Evolutionary conservation across 805 yeast species (phyloP).

Genomic region (Teunomyces funiuensis): DNA sequence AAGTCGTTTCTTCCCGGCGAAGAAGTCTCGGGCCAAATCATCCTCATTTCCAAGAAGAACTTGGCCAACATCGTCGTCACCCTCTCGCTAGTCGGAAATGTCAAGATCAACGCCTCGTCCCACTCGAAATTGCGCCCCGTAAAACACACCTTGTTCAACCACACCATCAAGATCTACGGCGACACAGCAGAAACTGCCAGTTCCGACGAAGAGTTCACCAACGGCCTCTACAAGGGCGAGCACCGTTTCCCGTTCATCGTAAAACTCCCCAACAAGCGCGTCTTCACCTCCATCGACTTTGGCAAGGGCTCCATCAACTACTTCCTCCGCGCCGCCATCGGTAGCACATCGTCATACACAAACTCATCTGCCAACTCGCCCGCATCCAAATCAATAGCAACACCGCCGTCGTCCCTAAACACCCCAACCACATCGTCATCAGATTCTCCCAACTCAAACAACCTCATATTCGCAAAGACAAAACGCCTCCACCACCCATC

Average conservation of each 20-base stretch:
- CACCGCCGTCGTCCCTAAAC: neutral
- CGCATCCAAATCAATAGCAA: neutral
- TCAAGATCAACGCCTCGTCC: conserved; percentile 53
- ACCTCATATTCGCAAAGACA: conserved; percentile 4
- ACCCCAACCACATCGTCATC: neutral
- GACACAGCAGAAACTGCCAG: conserved; percentile 6
- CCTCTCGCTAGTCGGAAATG: conserved; percentile 55
- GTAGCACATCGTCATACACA: conserved; percentile 13
- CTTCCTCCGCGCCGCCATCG: conserved; percentile 52
- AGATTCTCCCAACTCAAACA: neutral
- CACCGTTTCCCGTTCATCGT: conserved; percentile 87
- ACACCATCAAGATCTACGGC: conserved; percentile 61
- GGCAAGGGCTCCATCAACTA: conserved; percentile 84
- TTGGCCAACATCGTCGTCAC: conserved; percentile 53
- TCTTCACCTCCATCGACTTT: conserved; percentile 74
- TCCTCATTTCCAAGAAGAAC: conserved; percentile 56
- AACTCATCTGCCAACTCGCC: conserved; percentile 2
- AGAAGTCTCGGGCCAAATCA: conserved; percentile 61
- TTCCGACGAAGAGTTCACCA: conserved; percentile 21
- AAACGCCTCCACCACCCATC: conserved; percentile 8
- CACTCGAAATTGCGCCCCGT: conserved; percentile 54
- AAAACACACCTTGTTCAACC: conserved; percentile 55
- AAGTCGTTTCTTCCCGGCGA: conserved; percentile 81
- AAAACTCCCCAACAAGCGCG: conserved; percentile 70
- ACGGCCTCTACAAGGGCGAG: conserved; percentile 74